phyloP scores from a whole-genome alignment of 371 early-diverging fungal species.

The Mortierella sp. region DNA sequence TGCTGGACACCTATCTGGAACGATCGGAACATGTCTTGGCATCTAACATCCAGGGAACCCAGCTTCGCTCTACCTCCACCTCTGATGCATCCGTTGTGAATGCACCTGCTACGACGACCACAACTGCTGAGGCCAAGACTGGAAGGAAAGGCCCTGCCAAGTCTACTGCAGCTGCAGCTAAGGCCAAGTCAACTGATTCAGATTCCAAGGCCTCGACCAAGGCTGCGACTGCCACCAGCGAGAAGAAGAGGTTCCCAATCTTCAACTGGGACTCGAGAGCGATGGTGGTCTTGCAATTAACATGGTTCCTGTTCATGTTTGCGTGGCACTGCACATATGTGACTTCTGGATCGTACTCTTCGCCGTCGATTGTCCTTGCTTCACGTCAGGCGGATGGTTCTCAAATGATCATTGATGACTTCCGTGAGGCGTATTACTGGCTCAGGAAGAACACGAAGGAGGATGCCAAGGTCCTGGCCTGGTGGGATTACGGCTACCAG shows the following conservation, averaged over 20 bases:
- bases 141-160: slow-evolving; percentile 10
- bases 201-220: slow-evolving; percentile 45
- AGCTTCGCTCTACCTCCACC: background rate
- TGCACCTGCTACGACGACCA: slow-evolving; percentile 18
- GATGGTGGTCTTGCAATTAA: slow-evolving; percentile 66
- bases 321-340: slow-evolving; percentile 99
- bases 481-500: slow-evolving; percentile 99
- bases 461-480: slow-evolving; percentile 96
- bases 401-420: slow-evolving; percentile 97
- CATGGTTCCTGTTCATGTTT: slow-evolving; percentile 82
- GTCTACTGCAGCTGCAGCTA: slow-evolving; percentile 3
- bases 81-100: slow-evolving; percentile 14
- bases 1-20: slow-evolving; percentile 84
- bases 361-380: slow-evolving; percentile 98
- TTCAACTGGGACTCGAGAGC: slow-evolving; percentile 59
- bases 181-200: slow-evolving; percentile 34
- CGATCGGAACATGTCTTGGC: slow-evolving; percentile 42
- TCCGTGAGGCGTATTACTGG: slow-evolving; percentile 99
- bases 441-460: slow-evolving; percentile 94
- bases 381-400: slow-evolving; percentile 88
- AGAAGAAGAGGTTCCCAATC: slow-evolving; percentile 50
- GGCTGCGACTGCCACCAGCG: slow-evolving; percentile 46
- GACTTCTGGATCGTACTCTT: slow-evolving; percentile 97
- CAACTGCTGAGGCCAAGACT: slow-evolving; percentile 17
- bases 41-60: slow-evolving; percentile 1